Percentiles rank a stretch among this genome's conserved stretches.
phyloP scores from a whole-genome alignment of 1,284 basidiomycete genomes.

The Cronartium quercuum region DNA sequence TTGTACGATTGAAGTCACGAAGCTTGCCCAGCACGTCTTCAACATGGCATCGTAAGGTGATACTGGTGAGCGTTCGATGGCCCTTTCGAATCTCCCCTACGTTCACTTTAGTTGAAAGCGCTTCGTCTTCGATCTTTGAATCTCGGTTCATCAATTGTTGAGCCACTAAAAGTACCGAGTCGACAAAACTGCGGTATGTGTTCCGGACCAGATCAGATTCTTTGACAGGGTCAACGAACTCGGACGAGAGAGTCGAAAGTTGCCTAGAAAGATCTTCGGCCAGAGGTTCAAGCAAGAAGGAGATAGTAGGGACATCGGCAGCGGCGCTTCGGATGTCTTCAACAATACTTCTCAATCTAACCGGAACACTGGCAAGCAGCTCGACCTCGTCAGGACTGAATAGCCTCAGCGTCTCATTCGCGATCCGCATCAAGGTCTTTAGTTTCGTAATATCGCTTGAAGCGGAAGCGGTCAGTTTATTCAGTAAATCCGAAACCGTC shows the following conservation, averaged over 20 bases:
- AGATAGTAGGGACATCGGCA: background rate
- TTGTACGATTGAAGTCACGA: slow-evolving; percentile 42
- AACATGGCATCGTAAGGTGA: slow-evolving; percentile 46
- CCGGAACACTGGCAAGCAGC: background rate
- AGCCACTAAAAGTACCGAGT: slow-evolving; percentile 60
- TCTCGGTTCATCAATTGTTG: slow-evolving; percentile 56
- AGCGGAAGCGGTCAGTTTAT: background rate
- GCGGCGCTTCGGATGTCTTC: slow-evolving; percentile 1
- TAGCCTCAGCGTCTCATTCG: background rate
- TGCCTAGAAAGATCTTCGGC: slow-evolving; percentile 5
- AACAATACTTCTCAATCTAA: background rate
- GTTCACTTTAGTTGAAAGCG: slow-evolving; percentile 46
- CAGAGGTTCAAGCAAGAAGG: slow-evolving; percentile 14
- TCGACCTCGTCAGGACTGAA: slow-evolving; percentile 13
- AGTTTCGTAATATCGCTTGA: background rate
- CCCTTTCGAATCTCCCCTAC: slow-evolving; percentile 46
- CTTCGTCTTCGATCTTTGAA: slow-evolving; percentile 22
- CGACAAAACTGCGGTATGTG: slow-evolving; percentile 55
- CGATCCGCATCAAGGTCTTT: background rate
- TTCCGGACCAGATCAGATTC: slow-evolving; percentile 42
- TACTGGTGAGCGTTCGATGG: slow-evolving; percentile 42
- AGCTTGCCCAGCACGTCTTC: slow-evolving; percentile 48
- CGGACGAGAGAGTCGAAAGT: background rate
- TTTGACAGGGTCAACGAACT: background rate
- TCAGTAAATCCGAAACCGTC: background rate